Percentiles rank a stretch among this genome's conserved stretches.
Conservation (phyloP, 148 eudicot species). For the Pharnaceum exiguum region DNA sequence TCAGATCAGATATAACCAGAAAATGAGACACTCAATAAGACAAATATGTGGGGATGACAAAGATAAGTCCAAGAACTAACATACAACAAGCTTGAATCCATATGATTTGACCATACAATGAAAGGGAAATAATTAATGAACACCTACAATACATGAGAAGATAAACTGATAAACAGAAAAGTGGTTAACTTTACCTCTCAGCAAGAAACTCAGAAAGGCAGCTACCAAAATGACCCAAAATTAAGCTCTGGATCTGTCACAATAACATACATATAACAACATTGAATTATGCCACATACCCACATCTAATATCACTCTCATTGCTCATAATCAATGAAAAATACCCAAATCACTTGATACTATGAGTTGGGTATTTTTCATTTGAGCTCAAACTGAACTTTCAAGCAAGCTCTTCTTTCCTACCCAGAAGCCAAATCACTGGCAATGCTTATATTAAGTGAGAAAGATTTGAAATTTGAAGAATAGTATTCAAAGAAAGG, state of each 20-base stretch:
- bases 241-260: constrained; percentile 9
- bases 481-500: neutral
- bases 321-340: constrained; percentile 9
- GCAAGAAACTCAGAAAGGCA: constrained; percentile 9
- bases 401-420: too few relatives aligned
- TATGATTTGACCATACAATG: constrained; percentile 9
- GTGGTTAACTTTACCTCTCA: neutral
- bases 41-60: constrained; percentile 5
- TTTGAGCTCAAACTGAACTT: neutral
- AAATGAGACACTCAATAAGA: constrained; percentile 12
- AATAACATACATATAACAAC: constrained; percentile 11
- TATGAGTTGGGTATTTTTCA: constrained; percentile 12
- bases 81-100: constrained; percentile 1
- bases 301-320: constrained; percentile 23
- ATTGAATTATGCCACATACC: constrained; percentile 13
- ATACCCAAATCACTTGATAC: neutral
- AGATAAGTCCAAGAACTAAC: constrained; percentile 8
- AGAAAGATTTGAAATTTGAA: neutral
- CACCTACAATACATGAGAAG: constrained; percentile 2
- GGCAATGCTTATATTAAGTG: neutral
- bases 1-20: neutral
- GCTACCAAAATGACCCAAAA: neutral
- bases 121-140: too few relatives aligned
- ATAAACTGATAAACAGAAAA: constrained; percentile 5
- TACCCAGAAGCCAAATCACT: too few relatives aligned